A percentile compares a stretch with the other conserved stretches of the same genome.
Conservation (phyloP, 2,329 filamentous ascomycete genomes). For the Proliferodiscus dingleyae region DNA sequence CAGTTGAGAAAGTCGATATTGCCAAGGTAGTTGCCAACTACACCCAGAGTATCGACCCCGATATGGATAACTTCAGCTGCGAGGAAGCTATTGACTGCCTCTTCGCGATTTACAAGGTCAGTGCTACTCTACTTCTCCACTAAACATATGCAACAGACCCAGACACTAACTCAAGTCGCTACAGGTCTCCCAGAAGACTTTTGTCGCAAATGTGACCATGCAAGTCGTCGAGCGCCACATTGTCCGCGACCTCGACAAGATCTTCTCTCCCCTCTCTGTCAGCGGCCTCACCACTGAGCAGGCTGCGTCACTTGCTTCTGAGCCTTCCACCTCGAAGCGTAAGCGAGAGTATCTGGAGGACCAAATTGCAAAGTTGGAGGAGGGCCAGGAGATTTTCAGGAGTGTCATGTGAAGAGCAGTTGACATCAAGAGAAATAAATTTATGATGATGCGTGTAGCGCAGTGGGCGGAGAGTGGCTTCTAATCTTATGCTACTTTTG, state of each 20-base stretch:
- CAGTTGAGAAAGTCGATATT: conserved; percentile 3
- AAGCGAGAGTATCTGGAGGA: conserved; percentile 25
- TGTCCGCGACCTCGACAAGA: conserved; percentile 25
- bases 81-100: conserved; percentile 29
- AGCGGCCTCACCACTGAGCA: conserved; percentile 20
- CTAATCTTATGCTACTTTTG: no score
- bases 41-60: conserved; percentile 5
- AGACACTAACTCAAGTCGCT: no score
- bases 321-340: conserved; percentile 20
- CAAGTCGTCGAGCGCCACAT: conserved; percentile 34
- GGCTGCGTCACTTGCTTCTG: conserved; percentile 22
- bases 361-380: conserved; percentile 26
- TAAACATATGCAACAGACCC: no score
- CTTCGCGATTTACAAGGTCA: conserved; percentile 31
- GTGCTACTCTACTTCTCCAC: no score
- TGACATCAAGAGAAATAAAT: no score
- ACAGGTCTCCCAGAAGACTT: conserved; percentile 31
- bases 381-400: conserved; percentile 15
- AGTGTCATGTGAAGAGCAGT: not conserved
- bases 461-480: no score
- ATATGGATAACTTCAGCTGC: conserved; percentile 29
- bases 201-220: conserved; percentile 32
- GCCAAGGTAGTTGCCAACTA: conserved; percentile 5
- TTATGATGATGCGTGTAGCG: no score
- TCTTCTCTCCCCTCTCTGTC: conserved; percentile 28